Evolutionary conservation across 2,329 filamentous ascomycete species (phyloP).

Genomic region (Beauveria australis): DNA sequence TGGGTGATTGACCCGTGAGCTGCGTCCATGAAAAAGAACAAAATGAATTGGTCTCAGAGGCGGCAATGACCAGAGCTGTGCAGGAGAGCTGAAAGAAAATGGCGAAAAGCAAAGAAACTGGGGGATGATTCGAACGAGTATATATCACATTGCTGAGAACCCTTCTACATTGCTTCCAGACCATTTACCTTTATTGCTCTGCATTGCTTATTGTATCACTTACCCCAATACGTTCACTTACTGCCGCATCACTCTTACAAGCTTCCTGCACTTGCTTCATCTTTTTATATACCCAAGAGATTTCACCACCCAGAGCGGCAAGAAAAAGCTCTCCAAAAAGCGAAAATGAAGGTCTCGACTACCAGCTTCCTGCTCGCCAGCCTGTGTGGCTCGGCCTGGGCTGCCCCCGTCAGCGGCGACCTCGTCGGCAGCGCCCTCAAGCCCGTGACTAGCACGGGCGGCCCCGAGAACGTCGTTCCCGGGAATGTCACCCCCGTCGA

Average conservation of each 20-base stretch:
- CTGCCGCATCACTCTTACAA: neutral
- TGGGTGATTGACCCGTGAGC: too few species aligned
- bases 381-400: neutral
- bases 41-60: too few species aligned
- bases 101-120: too few species aligned
- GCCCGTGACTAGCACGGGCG: too few species aligned
- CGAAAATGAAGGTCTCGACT: slow-evolving; percentile 1
- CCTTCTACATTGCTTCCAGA: too few species aligned
- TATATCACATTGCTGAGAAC: neutral
- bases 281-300: neutral
- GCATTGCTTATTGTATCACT: neutral
- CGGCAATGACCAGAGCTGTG: too few species aligned
- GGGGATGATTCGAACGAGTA: neutral
- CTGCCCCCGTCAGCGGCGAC: neutral
- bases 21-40: too few species aligned
- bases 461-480: too few species aligned
- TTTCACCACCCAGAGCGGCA: too few species aligned
- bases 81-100: too few species aligned
- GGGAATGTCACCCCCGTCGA: too few species aligned
- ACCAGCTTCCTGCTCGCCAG: neutral
- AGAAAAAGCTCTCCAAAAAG: neutral
- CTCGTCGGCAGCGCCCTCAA: neutral
- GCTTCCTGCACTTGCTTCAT: neutral
- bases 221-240: neutral
- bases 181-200: too few species aligned